Evolutionary conservation across 2,329 filamentous ascomycete genomes (phyloP).

Genomic region (Xylaria sp.): DNA sequence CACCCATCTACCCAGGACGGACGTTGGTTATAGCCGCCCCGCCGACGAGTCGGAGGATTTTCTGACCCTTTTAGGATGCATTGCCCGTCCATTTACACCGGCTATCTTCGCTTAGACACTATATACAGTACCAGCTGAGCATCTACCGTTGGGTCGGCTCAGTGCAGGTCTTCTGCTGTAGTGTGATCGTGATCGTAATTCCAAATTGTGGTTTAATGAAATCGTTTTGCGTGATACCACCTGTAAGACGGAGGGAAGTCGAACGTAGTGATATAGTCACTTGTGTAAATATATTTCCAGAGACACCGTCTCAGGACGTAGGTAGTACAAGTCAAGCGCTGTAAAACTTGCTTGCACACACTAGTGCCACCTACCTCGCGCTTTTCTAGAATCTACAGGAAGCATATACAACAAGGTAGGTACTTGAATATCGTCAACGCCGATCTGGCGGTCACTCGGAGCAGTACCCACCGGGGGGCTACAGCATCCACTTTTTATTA

Average conservation of each 20-base stretch:
- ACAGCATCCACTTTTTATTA: slow-evolving; percentile 8
- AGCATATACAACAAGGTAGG: neutral
- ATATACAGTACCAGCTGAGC: neutral
- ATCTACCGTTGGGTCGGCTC: neutral
- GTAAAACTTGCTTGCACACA: no score
- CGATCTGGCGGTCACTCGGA: slow-evolving; percentile 22
- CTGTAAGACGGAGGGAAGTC: slow-evolving; percentile 2
- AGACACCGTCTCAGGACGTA: neutral
- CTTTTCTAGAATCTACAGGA: neutral
- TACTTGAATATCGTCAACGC: slow-evolving; percentile 8
- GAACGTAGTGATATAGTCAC: neutral
- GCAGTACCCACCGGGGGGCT: slow-evolving; percentile 28
- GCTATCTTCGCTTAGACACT: neutral
- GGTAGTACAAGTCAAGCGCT: neutral
- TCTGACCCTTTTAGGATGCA: neutral
- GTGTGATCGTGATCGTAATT: neutral
- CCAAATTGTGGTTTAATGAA: slow-evolving; percentile 5
- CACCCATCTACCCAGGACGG: neutral
- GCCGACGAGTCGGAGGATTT: neutral
- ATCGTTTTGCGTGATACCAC: neutral
- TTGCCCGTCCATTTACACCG: neutral
- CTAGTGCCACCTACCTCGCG: neutral
- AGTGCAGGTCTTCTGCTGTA: neutral
- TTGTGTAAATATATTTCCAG: neutral
- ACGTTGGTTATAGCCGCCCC: neutral